These are phyloP conservation scores for Candida palmyrensis DNA, from an alignment of 805 yeast genomes.

Conservation along the genomic window DNA sequence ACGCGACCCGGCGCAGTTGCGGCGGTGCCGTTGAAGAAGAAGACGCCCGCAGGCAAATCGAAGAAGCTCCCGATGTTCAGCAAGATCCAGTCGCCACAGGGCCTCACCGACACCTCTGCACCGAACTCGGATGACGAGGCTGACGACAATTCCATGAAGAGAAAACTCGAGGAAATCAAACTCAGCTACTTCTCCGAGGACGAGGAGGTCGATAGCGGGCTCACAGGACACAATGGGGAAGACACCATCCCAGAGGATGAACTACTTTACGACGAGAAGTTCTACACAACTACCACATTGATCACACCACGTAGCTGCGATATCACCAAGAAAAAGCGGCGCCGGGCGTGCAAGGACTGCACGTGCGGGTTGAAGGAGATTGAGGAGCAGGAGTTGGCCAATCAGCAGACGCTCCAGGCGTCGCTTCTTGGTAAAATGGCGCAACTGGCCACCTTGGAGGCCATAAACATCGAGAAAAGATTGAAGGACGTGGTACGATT, in stretches of 20 bases:
- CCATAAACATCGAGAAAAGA: slow-evolving; percentile 48
- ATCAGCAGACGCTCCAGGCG: slow-evolving; percentile 40
- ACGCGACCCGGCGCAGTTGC: slow-evolving; percentile 39
- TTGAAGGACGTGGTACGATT: slow-evolving; percentile 55
- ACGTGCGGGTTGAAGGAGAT: slow-evolving; percentile 92
- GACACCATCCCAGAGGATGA: slow-evolving; percentile 32
- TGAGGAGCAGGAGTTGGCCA: slow-evolving; percentile 60
- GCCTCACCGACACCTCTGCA: slow-evolving; percentile 44
- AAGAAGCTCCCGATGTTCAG: slow-evolving; percentile 10
- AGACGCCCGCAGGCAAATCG: slow-evolving; percentile 6
- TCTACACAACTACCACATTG: slow-evolving; percentile 23
- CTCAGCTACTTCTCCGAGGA: slow-evolving; percentile 51
- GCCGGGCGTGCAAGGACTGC: slow-evolving; percentile 97
- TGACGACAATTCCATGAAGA: slow-evolving; percentile 37
- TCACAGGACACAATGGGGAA: no score
- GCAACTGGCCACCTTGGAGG: slow-evolving; percentile 47
- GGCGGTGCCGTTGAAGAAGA: slow-evolving; percentile 29
- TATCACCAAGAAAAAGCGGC: slow-evolving; percentile 50
- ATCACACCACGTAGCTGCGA: slow-evolving; percentile 59
- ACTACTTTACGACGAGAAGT: slow-evolving; percentile 26
- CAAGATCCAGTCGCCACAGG: slow-evolving; percentile 7
- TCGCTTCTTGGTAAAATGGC: slow-evolving; percentile 44
- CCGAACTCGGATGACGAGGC: slow-evolving; percentile 33
- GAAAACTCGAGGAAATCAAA: slow-evolving; percentile 43
- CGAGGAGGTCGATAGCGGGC: slow-evolving; percentile 41